These are phyloP conservation scores for Mortierella sp. DNA, from an alignment of 371 early-diverging fungal genomes.

Conservation along the genomic window DNA sequence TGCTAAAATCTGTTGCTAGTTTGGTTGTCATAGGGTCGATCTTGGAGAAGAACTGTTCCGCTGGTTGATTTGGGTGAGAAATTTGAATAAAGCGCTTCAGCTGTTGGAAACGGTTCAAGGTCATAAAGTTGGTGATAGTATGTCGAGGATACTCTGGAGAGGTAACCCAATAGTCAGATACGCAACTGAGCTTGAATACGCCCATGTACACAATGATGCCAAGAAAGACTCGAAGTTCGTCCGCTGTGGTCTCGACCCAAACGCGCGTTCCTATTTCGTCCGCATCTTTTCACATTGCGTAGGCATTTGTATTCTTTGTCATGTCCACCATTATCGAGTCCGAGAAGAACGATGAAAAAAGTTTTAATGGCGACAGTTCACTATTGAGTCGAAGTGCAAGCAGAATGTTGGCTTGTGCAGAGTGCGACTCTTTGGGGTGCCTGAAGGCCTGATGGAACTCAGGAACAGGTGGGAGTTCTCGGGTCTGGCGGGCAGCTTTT, in stretches of 20 bases:
- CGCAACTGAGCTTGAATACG: not conserved
- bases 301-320: not conserved
- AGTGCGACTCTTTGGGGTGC: too few species aligned
- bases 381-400: too few species aligned
- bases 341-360: slow-evolving; percentile 2
- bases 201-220: not conserved
- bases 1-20: not conserved
- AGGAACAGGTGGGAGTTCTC: too few species aligned
- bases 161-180: not conserved
- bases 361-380: not conserved
- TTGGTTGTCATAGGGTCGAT: slow-evolving; percentile 15
- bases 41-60: slow-evolving; percentile 9
- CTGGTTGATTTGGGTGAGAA: slow-evolving; percentile 3
- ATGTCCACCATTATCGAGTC: not conserved
- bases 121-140: not conserved
- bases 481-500: too few species aligned
- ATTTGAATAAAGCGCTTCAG: slow-evolving; percentile 23
- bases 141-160: not conserved
- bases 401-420: too few species aligned
- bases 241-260: slow-evolving; percentile 11
- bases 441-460: too few species aligned
- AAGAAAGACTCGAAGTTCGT: slow-evolving; percentile 6
- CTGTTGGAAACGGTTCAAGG: slow-evolving; percentile 9
- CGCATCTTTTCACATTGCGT: not conserved
- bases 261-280: not conserved